phyloP scores from a whole-genome alignment of 345 rosid genomes.

The Cochlearia excelsa region DNA sequence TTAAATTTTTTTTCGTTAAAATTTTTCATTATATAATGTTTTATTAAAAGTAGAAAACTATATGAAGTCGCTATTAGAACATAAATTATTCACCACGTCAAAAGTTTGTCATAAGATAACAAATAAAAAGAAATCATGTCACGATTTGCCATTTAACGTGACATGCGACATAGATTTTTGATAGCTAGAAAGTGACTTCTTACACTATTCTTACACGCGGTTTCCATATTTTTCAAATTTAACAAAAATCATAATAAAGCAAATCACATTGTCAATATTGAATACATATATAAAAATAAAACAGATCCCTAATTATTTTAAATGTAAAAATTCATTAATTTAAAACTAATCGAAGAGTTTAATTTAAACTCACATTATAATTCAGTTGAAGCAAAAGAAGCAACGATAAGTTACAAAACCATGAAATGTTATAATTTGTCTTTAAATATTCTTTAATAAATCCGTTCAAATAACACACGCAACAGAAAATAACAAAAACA shows the following conservation, averaged over 20 bases:
- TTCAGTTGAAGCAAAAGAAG: background rate
- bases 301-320: background rate
- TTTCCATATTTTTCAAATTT: slow-evolving; percentile 26
- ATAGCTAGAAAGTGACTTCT: slow-evolving; percentile 33
- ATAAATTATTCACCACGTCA: slow-evolving; percentile 16
- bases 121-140: slow-evolving; percentile 23
- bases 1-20: slow-evolving; percentile 2
- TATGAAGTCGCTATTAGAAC: slow-evolving; percentile 21
- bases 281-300: background rate
- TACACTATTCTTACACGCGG: slow-evolving; percentile 40
- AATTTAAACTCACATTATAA: background rate
- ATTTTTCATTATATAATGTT: slow-evolving; percentile 19
- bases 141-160: slow-evolving; percentile 31
- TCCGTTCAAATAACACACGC: background rate
- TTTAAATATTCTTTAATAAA: background rate
- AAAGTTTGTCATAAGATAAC: slow-evolving; percentile 13
- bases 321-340: no score
- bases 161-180: slow-evolving; percentile 35
- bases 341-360: no score
- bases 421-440: no score
- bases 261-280: background rate
- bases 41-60: slow-evolving; percentile 20
- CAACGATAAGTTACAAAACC: background rate
- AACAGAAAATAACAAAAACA: background rate
- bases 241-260: background rate